Percentiles rank a stretch among this genome's conserved stretches.
Evolutionary conservation across 495 filamentous ascomycete genomes (phyloP).

Genomic region (Cryomyces minteri): DNA sequence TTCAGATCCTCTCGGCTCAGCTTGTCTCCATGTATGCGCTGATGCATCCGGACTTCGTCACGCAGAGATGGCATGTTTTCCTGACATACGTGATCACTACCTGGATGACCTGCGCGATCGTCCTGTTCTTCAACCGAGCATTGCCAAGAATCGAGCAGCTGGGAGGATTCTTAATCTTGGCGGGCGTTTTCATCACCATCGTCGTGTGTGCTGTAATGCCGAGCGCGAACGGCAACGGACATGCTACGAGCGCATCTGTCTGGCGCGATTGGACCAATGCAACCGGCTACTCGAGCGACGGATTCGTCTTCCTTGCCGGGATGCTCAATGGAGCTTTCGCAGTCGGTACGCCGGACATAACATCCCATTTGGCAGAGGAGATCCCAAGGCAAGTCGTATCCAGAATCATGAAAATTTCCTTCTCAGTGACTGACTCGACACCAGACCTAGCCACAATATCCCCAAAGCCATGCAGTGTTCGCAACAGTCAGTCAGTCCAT

Average conservation of each 20-base stretch:
- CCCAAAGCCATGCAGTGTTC: conserved; percentile 16
- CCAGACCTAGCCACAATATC: conserved; percentile 4
- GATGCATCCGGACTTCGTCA: conserved; percentile 41
- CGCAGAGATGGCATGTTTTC: conserved; percentile 59
- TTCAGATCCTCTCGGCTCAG: conserved; percentile 10
- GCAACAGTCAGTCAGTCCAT: too few relatives aligned
- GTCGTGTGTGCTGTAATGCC: conserved; percentile 64
- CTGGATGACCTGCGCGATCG: conserved; percentile 42
- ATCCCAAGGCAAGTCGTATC: conserved; percentile 36
- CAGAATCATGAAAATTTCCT: conserved; percentile 11
- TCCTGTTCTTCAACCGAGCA: conserved; percentile 49
- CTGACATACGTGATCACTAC: conserved; percentile 45
- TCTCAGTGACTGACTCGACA: neutral
- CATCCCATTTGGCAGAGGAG: conserved; percentile 69
- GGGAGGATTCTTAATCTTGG: conserved; percentile 48
- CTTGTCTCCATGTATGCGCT: conserved; percentile 50
- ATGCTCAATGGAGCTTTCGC: conserved; percentile 79
- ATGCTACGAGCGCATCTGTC: conserved; percentile 16
- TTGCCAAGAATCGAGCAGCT: conserved; percentile 45
- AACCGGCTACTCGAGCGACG: conserved; percentile 47
- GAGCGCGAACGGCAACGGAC: conserved; percentile 13
- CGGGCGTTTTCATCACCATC: conserved; percentile 51
- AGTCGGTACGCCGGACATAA: conserved; percentile 49
- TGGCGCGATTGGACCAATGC: conserved; percentile 30
- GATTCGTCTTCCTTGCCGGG: conserved; percentile 60